A percentile compares a stretch with the other conserved stretches of the same genome.
These are phyloP conservation scores for Cutaneotrichosporon cavernicola DNA, from an alignment of 1,284 basidiomycete genomes.

Conservation along the genomic window DNA sequence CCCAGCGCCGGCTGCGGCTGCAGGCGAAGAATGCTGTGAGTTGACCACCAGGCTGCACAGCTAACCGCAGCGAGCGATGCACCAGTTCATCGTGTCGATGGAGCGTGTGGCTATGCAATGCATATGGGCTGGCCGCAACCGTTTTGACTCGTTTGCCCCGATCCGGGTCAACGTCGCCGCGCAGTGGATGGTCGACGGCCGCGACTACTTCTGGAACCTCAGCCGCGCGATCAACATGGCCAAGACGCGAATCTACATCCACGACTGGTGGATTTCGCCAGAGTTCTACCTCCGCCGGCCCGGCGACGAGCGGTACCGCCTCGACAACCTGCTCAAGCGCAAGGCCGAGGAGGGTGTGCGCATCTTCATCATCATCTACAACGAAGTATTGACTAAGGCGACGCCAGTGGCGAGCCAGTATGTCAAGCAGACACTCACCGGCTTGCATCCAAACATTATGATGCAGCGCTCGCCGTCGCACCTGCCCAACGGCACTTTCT, in stretches of 20 bases:
- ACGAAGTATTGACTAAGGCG: conserved; percentile 95
- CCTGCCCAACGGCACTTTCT: conserved; percentile 95
- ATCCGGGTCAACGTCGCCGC: conserved; percentile 89
- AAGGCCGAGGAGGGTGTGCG: conserved; percentile 97
- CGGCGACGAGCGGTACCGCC: conserved; percentile 77
- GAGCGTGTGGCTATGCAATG: conserved; percentile 76
- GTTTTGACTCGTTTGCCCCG: conserved; percentile 93
- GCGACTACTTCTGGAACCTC: conserved; percentile 98
- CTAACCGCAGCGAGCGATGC: conserved; percentile 75
- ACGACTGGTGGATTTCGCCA: conserved; percentile 81
- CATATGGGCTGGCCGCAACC: conserved; percentile 75
- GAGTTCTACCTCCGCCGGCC: conserved; percentile 84
- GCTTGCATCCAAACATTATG: conserved; percentile 89
- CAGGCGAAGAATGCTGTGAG: conserved; percentile 81
- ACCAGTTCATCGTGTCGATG: conserved; percentile 92
- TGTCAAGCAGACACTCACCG: conserved; percentile 81
- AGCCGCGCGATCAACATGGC: conserved; percentile 89
- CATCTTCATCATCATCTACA: conserved; percentile 93
- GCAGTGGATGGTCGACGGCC: conserved; percentile 98
- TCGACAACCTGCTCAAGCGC: conserved; percentile 82
- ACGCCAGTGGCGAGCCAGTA: conserved; percentile 92
- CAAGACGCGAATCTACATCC: conserved; percentile 84
- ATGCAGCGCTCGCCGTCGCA: conserved; percentile 96
- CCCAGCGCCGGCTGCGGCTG: conserved; percentile 84
- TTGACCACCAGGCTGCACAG: conserved; percentile 6